phyloP scores from a whole-genome alignment of 148 eudicot species.

The Rhododendron ferrugineum region DNA sequence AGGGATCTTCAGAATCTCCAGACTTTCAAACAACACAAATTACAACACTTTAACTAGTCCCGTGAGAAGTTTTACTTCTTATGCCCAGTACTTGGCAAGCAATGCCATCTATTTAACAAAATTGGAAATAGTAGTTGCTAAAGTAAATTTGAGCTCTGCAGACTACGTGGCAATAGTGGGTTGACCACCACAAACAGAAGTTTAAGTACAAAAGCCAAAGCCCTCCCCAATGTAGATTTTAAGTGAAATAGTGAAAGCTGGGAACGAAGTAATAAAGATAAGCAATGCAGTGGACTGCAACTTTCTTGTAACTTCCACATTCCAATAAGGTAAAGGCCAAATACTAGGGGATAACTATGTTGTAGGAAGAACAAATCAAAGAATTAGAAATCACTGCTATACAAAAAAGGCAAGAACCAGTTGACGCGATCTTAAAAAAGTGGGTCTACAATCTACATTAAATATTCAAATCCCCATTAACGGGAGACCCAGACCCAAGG shows the following conservation, averaged over 20 bases:
- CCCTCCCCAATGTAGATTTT: neutral
- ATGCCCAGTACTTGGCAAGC: neutral
- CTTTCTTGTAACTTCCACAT: neutral
- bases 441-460: neutral
- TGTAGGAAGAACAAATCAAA: neutral
- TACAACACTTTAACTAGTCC: neutral
- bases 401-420: neutral
- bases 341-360: neutral
- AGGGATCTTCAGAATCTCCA: neutral
- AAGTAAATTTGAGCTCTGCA: neutral
- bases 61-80: neutral
- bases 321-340: neutral
- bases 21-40: neutral
- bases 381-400: neutral
- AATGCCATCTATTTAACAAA: neutral
- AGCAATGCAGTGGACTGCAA: no score
- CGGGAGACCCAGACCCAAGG: neutral
- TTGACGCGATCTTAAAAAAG: neutral
- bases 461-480: neutral
- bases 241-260: neutral
- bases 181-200: neutral
- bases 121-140: neutral
- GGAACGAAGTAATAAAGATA: no score
- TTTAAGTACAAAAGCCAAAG: neutral
- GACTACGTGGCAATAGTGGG: neutral